These are phyloP conservation scores for Rutstroemia sp. DNA, from an alignment of 2,329 filamentous ascomycete species.

Conservation along the genomic window DNA sequence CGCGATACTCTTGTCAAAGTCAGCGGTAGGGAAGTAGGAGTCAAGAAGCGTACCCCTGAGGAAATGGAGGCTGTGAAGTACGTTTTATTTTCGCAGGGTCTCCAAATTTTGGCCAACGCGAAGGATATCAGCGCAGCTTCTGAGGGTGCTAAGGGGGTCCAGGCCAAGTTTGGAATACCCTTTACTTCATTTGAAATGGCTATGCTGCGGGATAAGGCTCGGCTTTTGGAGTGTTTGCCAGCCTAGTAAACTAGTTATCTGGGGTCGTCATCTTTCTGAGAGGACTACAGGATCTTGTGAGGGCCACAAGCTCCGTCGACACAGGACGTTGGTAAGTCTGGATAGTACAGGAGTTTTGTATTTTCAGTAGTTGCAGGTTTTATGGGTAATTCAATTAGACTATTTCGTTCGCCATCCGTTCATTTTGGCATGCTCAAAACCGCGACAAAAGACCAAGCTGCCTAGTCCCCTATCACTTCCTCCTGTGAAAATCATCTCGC, in stretches of 20 bases:
- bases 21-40: slow-evolving; percentile 25
- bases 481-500: too few relatives aligned
- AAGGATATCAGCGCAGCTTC: background rate
- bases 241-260: background rate
- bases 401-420: too few relatives aligned
- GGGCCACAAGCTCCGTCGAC: too few relatives aligned
- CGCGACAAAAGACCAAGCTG: too few relatives aligned
- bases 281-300: too few relatives aligned
- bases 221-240: background rate
- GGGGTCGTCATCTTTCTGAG: too few relatives aligned
- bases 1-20: slow-evolving; percentile 25
- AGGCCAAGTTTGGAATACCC: background rate
- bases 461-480: too few relatives aligned
- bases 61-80: background rate
- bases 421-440: too few relatives aligned
- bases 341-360: too few relatives aligned
- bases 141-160: background rate
- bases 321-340: too few relatives aligned
- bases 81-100: background rate
- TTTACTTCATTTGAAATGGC: background rate
- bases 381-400: too few relatives aligned
- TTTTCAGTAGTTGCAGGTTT: too few relatives aligned
- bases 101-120: background rate
- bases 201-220: background rate
- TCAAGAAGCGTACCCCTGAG: slow-evolving; percentile 10